These are phyloP conservation scores for Danielia reshetovae DNA, from an alignment of 805 yeast species.

Conservation along the genomic window DNA sequence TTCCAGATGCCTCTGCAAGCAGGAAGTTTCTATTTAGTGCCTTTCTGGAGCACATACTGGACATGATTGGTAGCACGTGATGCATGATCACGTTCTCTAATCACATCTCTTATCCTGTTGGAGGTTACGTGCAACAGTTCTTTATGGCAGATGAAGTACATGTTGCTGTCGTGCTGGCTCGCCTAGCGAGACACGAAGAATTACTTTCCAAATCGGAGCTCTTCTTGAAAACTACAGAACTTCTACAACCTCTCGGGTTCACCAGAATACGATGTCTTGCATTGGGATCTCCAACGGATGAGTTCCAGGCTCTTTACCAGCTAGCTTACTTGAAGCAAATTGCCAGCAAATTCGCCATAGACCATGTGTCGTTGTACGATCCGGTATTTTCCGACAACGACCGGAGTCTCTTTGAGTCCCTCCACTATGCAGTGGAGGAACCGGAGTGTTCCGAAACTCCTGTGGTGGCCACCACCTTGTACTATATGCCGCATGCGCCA, in stretches of 20 bases:
- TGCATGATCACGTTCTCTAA: too few relatives aligned
- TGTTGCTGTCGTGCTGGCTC: neutral
- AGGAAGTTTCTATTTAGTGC: too few relatives aligned
- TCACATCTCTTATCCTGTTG: too few relatives aligned
- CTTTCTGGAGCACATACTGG: too few relatives aligned
- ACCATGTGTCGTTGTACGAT: conserved; percentile 51
- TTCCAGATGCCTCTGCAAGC: too few relatives aligned
- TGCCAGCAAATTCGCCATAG: conserved; percentile 15
- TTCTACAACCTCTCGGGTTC: conserved; percentile 10
- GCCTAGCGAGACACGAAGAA: neutral
- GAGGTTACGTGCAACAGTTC: too few relatives aligned
- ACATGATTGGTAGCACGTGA: too few relatives aligned
- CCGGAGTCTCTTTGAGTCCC: conserved; percentile 18
- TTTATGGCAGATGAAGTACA: too few relatives aligned
- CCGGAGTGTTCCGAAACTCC: neutral
- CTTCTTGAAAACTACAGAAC: conserved; percentile 20
- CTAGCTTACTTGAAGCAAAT: conserved; percentile 53
- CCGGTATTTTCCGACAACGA: conserved; percentile 58
- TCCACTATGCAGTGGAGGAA: conserved; percentile 15
- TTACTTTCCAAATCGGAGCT: conserved; percentile 16
- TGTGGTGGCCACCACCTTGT: conserved; percentile 31
- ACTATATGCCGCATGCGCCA: conserved; percentile 76
- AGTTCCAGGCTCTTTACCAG: conserved; percentile 61
- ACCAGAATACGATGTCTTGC: conserved; percentile 60
- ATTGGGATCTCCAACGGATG: conserved; percentile 61